Conservation (phyloP, 1,284 basidiomycete species). For the Marasmius oreades region DNA sequence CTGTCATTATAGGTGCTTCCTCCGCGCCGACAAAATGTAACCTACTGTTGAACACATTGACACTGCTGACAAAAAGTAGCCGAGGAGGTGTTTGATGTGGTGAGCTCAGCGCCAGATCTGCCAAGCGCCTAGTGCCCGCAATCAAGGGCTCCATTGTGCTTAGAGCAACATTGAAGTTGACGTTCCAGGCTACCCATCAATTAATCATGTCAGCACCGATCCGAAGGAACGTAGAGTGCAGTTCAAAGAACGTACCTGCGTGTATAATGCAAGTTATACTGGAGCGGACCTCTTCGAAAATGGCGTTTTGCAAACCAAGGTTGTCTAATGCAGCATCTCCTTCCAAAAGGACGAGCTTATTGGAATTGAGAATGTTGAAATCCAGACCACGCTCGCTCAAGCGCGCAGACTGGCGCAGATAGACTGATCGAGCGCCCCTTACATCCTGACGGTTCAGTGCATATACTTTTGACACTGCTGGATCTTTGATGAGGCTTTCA, state of each 20-base stretch:
- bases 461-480: conserved; percentile 23
- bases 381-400: conserved; percentile 31
- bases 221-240: neutral
- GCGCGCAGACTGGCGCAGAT: conserved; percentile 21
- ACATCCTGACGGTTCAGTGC: conserved; percentile 27
- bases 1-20: neutral
- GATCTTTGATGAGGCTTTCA: conserved; percentile 16
- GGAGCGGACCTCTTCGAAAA: conserved; percentile 8
- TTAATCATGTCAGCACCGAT: neutral
- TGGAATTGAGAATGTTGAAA: conserved; percentile 20
- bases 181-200: conserved; percentile 21
- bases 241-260: neutral
- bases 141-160: conserved; percentile 23
- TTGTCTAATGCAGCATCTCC: conserved; percentile 20
- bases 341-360: conserved; percentile 28
- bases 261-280: conserved; percentile 8
- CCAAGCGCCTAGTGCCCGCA: conserved; percentile 20
- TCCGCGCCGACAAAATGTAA: neutral
- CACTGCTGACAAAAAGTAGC: conserved; percentile 24
- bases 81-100: conserved; percentile 18
- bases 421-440: conserved; percentile 4
- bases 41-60: conserved; percentile 22
- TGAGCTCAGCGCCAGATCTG: conserved; percentile 23
- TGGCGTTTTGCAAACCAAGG: conserved; percentile 22
- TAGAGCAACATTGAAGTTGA: conserved; percentile 25